These are phyloP conservation scores for Ordospora colligata DNA, from an alignment of 371 early-diverging fungal genomes.

Conservation along the genomic window DNA sequence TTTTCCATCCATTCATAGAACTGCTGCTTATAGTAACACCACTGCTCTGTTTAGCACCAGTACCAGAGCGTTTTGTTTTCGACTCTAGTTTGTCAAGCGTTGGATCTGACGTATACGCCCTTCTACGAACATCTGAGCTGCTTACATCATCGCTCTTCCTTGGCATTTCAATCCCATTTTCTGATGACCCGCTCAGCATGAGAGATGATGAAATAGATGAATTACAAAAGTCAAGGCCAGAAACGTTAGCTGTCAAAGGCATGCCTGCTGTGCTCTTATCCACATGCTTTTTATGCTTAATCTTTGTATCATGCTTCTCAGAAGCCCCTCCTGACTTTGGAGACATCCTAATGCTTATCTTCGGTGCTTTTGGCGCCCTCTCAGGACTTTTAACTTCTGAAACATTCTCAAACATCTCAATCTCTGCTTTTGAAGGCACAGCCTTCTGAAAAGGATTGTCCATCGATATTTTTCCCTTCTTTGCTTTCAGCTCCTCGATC, in stretches of 20 bases:
- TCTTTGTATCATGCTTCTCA: background rate
- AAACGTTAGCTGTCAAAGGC: background rate
- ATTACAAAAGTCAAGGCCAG: background rate
- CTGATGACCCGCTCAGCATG: background rate
- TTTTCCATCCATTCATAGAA: background rate
- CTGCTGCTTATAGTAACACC: background rate
- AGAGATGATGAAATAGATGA: conserved; percentile 1
- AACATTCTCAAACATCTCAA: background rate
- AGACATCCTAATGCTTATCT: no score
- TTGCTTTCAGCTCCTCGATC: conserved; percentile 26
- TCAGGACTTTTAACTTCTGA: no score
- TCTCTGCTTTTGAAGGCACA: background rate
- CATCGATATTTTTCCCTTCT: conserved; percentile 19
- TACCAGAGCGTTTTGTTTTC: background rate
- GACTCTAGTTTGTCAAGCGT: background rate
- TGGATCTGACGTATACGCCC: conserved; percentile 2
- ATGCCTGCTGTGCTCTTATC: background rate
- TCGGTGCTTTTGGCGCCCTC: no score
- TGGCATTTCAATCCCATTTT: background rate
- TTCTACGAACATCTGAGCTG: background rate
- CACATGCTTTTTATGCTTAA: background rate
- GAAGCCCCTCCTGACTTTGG: no score
- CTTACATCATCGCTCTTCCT: background rate
- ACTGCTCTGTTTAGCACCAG: background rate
- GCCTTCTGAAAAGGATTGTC: conserved; percentile 43